Evolutionary conservation across 1,284 basidiomycete species (phyloP).

Genomic region (Irpex sp.): DNA sequence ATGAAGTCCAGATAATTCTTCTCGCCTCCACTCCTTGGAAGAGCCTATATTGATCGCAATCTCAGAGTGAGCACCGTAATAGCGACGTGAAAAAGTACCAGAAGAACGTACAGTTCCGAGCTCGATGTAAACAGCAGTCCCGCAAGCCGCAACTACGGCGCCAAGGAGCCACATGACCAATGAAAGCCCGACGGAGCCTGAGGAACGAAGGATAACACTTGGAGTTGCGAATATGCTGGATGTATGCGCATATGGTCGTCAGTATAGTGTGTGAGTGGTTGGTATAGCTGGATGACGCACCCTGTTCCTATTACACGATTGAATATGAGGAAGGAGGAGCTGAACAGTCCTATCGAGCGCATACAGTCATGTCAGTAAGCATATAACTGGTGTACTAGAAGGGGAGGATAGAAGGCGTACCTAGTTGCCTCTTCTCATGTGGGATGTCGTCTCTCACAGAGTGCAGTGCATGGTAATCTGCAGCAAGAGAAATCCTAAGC

Average conservation of each 20-base stretch:
- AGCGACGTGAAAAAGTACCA: neutral
- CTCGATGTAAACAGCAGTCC: constrained; percentile 72
- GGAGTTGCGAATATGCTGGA: constrained; percentile 73
- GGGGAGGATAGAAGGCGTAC: constrained; percentile 7
- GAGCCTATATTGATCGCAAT: constrained; percentile 50
- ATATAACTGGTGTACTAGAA: neutral
- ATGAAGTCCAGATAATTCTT: constrained; percentile 76
- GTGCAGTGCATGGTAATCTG: neutral
- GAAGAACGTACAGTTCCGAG: constrained; percentile 54
- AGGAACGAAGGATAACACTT: constrained; percentile 60
- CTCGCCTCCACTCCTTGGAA: constrained; percentile 72
- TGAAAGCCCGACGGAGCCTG: constrained; percentile 62
- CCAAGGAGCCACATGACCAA: constrained; percentile 72
- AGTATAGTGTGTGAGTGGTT: neutral
- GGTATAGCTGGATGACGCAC: constrained; percentile 30
- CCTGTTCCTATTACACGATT: constrained; percentile 79
- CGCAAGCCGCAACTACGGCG: constrained; percentile 55
- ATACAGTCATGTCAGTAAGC: neutral
- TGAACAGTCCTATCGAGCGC: constrained; percentile 41
- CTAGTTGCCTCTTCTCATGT: constrained; percentile 18
- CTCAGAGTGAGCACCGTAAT: no score
- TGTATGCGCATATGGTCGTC: neutral
- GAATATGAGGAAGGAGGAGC: constrained; percentile 68
- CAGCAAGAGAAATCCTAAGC: neutral
- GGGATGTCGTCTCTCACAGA: constrained; percentile 7